These are phyloP conservation scores for Voacanga thouarsii DNA, from an alignment of 257 asterid species.

Conservation along the genomic window DNA sequence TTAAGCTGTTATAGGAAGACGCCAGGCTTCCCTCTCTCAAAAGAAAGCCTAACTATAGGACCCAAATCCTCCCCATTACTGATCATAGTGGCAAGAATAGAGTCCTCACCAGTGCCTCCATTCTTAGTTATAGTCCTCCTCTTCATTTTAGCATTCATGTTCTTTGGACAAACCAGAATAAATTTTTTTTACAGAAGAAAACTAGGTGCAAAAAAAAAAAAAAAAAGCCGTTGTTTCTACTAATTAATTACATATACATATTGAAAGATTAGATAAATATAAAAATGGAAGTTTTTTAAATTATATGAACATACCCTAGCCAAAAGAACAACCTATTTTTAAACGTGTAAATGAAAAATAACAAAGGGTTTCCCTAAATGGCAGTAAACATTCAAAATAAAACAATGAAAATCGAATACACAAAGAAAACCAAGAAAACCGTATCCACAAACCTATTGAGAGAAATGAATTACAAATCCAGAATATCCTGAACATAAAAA, in stretches of 20 bases:
- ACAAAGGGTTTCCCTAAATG: neutral
- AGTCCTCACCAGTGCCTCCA: slow-evolving; percentile 76
- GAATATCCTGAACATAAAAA: too few relatives aligned
- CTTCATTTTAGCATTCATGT: slow-evolving; percentile 60
- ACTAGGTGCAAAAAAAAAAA: neutral
- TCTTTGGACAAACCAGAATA: slow-evolving; percentile 12
- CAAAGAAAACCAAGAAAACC: neutral
- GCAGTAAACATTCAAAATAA: neutral
- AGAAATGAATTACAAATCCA: too few relatives aligned
- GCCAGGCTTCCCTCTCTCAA: slow-evolving; percentile 78
- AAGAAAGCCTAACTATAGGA: too few relatives aligned
- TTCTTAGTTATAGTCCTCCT: slow-evolving; percentile 61
- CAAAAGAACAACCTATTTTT: neutral
- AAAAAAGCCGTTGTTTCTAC: neutral
- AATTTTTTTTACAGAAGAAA: neutral
- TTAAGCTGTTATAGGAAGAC: slow-evolving; percentile 74
- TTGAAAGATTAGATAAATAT: neutral
- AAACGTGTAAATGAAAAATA: neutral
- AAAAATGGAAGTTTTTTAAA: neutral
- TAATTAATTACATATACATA: neutral
- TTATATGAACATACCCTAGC: neutral
- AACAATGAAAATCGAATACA: neutral
- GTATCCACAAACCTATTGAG: neutral
- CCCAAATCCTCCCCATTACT: slow-evolving; percentile 87
- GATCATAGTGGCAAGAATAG: slow-evolving; percentile 76